A percentile compares a stretch with the other conserved stretches of the same genome.
Conservation (phyloP, 192 early-diverging fungal genomes). For the Entomortierella chlamydospora region DNA sequence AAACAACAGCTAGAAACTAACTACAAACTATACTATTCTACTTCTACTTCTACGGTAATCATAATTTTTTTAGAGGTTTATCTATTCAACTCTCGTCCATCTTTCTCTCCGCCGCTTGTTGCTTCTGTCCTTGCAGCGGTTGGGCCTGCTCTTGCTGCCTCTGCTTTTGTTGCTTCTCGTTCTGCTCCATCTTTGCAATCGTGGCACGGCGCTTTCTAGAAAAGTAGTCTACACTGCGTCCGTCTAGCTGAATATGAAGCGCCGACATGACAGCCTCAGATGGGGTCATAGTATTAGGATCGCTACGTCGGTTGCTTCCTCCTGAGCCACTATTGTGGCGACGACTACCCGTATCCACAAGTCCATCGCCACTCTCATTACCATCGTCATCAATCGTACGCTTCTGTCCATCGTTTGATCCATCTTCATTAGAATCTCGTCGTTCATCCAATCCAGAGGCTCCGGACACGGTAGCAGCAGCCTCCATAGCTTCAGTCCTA, state of each 20-base stretch:
- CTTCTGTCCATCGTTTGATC: conserved; percentile 30
- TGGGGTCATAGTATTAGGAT: conserved; percentile 7
- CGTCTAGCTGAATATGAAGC: conserved; percentile 51
- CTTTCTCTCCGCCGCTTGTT: too few relatives aligned
- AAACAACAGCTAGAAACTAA: too few relatives aligned
- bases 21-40: too few relatives aligned
- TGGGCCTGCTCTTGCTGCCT: conserved; percentile 16
- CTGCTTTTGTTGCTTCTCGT: conserved; percentile 27
- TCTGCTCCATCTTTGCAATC: conserved; percentile 51
- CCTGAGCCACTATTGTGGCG: background rate
- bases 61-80: too few relatives aligned
- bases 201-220: conserved; percentile 48
- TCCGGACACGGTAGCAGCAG: conserved; percentile 4
- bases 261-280: conserved; percentile 52
- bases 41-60: background rate
- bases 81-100: background rate
- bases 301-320: conserved; percentile 18
- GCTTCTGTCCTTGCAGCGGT: background rate
- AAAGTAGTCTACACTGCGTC: conserved; percentile 51
- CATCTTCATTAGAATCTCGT: conserved; percentile 10
- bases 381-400: conserved; percentile 27
- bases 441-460: background rate
- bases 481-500: conserved; percentile 41
- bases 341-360: background rate
- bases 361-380: conserved; percentile 16